Conservation (phyloP, 1,284 basidiomycete species). For the Ustanciosporium gigantosporum region DNA sequence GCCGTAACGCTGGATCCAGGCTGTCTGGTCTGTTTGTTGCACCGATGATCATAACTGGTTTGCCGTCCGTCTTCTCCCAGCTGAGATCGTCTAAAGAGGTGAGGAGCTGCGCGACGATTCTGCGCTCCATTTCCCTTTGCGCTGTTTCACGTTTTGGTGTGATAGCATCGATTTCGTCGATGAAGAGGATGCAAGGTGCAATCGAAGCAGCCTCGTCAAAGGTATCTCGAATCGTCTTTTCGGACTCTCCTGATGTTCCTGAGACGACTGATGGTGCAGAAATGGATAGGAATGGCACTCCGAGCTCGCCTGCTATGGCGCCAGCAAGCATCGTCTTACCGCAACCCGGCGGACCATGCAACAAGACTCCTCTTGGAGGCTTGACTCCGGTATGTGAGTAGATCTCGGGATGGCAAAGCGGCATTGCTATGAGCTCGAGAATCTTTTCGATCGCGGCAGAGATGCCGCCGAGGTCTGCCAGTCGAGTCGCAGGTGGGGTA, state of each 20-base stretch:
- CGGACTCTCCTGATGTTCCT: slow-evolving; percentile 96
- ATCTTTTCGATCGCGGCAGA: slow-evolving; percentile 85
- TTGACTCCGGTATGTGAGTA: slow-evolving; percentile 90
- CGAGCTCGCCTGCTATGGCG: slow-evolving; percentile 77
- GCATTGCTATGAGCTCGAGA: slow-evolving; percentile 92
- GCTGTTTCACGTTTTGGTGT: slow-evolving; percentile 96
- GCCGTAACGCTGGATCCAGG: slow-evolving; percentile 84
- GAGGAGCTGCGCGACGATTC: slow-evolving; percentile 94
- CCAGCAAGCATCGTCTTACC: slow-evolving; percentile 71
- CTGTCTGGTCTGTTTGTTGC: slow-evolving; percentile 95
- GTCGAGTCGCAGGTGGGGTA: slow-evolving; percentile 68
- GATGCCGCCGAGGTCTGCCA: slow-evolving; percentile 86
- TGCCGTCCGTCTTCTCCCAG: slow-evolving; percentile 72
- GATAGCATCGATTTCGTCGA: slow-evolving; percentile 95
- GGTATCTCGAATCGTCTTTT: slow-evolving; percentile 90
- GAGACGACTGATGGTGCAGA: slow-evolving; percentile 93
- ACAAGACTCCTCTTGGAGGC: slow-evolving; percentile 86
- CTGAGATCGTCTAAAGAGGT: slow-evolving; percentile 94
- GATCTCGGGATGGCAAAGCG: slow-evolving; percentile 90
- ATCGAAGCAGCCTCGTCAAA: slow-evolving; percentile 69
- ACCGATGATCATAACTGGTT: slow-evolving; percentile 87
- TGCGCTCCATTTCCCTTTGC: slow-evolving; percentile 86
- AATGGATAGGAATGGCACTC: slow-evolving; percentile 87
- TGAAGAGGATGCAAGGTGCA: slow-evolving; percentile 58
- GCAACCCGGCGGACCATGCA: slow-evolving; percentile 95